Evolutionary conservation across 176 grass and related monocot species (phyloP).

Genomic region (Triticum turgidum): DNA sequence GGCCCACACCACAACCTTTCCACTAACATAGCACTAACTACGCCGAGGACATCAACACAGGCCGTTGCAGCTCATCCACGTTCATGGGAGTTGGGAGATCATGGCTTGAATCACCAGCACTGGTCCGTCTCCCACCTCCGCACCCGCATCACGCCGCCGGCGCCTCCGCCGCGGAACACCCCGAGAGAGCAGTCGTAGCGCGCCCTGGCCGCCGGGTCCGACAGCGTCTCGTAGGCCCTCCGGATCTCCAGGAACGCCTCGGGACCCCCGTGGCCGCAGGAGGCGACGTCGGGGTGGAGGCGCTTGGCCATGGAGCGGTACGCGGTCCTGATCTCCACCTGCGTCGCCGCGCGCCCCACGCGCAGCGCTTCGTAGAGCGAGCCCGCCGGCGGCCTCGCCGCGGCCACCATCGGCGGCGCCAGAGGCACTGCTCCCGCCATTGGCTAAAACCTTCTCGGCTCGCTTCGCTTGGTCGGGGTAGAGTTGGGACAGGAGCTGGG

Average conservation of each 20-base stretch:
- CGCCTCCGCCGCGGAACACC: neutral
- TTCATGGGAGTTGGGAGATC: neutral
- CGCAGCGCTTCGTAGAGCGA: conserved; percentile 51
- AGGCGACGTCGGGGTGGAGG: conserved; percentile 58
- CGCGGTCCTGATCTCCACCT: conserved; percentile 60
- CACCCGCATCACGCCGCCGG: neutral
- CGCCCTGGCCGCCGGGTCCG: conserved; percentile 47
- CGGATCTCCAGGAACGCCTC: conserved; percentile 60
- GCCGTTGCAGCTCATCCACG: neutral
- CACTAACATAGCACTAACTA: neutral
- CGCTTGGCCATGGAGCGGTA: conserved; percentile 71
- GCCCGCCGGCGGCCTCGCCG: neutral
- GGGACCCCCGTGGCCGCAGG: neutral
- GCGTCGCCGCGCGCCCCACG: conserved; percentile 54
- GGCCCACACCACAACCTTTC: neutral
- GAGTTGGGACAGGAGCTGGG: neutral
- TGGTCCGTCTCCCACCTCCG: conserved; percentile 73
- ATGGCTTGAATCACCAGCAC: conserved; percentile 46
- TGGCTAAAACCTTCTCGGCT: neutral
- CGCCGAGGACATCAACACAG: neutral
- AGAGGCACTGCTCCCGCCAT: conserved; percentile 20
- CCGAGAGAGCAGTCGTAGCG: conserved; percentile 54
- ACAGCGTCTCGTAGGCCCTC: conserved; percentile 63
- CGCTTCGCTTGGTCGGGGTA: neutral
- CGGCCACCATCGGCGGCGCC: neutral